Evolutionary conservation across 2,329 filamentous ascomycete genomes (phyloP), one percentile per base, ranked within the genome.

Genomic region (Fusarium temperatum): DNA sequence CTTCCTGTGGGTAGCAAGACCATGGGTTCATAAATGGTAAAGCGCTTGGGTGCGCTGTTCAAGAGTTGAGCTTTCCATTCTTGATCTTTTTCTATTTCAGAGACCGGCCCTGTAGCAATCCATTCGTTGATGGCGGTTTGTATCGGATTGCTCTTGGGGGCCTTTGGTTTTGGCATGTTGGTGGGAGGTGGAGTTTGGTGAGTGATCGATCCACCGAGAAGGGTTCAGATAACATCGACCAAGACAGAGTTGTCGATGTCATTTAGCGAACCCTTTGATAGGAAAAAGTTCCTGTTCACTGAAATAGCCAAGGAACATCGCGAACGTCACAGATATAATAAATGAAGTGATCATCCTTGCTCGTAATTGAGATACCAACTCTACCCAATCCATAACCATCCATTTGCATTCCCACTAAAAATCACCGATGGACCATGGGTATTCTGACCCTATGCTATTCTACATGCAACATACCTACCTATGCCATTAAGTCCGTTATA

Each of bases 11-110:
- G 89, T 3, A 92, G 84, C 22, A 92, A 83, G 9, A 87, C 85
- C 86, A 92, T 88, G 15, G 90, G 89, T 63, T 88, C 87, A 75
- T 92, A 92, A 18, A 88, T 82, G 1, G 87, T 87, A 85, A 89
- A 92, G 70, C 89, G 82, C 74, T 88, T 90, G 0, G 90, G 89
- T 6, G 86, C 84, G 47, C 82, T 79, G 17, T 73, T 77, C 26
- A 86, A 48, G 15, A 89, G 82, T 2, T 61, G 67, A 22, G 79
- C 63, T 50, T 66, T 73, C 53, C 68, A 77, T 47, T 69, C 66
- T 59, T 51, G 38, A n/a, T 68, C 44, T 8, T 48, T 59, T 13
- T 59, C 48, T 28, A 57, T 35, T 20, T 56, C 58, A 30, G 28
- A 18, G 20, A 24, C 63, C 47, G 53, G 55, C 7, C 76, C 58